Evolutionary conservation across 352 stramenopile species (phyloP), one percentile per base, ranked within the genome.

Genomic region (Pythium aquatile): DNA sequence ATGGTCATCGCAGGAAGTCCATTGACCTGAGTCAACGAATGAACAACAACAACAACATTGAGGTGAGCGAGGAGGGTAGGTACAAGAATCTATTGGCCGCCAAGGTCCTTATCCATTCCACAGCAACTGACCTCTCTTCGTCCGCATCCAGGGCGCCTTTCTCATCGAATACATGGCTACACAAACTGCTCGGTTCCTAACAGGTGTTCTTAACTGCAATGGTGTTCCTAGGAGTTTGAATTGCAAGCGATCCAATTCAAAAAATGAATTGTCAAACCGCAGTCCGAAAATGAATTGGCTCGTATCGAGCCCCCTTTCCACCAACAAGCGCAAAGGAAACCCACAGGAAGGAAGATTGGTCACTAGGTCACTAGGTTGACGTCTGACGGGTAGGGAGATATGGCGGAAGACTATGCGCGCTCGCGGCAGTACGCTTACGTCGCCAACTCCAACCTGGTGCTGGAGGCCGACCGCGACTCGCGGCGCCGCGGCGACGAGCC

Each of bases 361-460:
- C 49, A 20, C 1, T 37, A 55, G 44, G 37, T 37, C 20, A 24
- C 20, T 24, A 24, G 20, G 20, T 24, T 24, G 20, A 24, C 20
- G 20, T 24, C 20, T 24, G 20, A 24, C 20, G 20, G 57, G 13
- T 26, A 39, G 29, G 13, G 14, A 35, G 28, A 6, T 5, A 97
- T 97, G 91, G 88, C 90, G 26, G 88, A 97, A 77, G 90, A 97
- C 57, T 83, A 89, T 59, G 89, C 88, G 58, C 89, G 90, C 20
- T 93, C 87, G 68, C 78, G 88, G 57, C 87, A 97, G 71, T 98
- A 98, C 83, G 90, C 93, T 64, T 98, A 98, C 81, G 69, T 76
- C 64, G 77, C 92, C 71, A 98, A 98, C 82, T 97, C 90, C 33
- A 98, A 98, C 75, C 76, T 98, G 49, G 94, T 98, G 69, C 77